Base-by-base conservation (phyloP, 306 rosid genomes). In the Corylus avellana region DNA sequence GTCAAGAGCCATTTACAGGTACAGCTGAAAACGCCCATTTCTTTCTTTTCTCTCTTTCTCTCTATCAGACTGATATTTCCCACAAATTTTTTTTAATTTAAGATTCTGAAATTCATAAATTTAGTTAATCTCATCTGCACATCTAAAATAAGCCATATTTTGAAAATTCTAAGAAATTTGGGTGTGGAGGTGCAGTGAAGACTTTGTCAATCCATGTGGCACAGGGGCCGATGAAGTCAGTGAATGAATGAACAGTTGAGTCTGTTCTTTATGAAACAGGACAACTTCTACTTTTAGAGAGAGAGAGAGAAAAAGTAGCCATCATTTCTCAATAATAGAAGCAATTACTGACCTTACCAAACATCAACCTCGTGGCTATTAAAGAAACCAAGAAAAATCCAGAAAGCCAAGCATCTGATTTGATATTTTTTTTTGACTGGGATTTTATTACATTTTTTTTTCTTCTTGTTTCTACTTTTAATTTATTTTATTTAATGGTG, bases 1-100 rank as follows among this genome's bases (percentile, higher is more conserved):
- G 98, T 94, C 9, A 94, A 94, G 89, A 94, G 98, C 78, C 98
- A 94, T 86, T 91, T 94, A 72, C 98, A 94, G 98, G 98, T 94
- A 88, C 74, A 14, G 10, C 25, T 56, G 32, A 53, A 49, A 53
- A 72, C 48, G 39, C 18, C 46, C 58, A 39, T 76, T 44, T 66
- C 18, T 18, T 8, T 71, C 70, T n/a, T 17, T 18, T 39, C 72
- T 51, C 58, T 69, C 20, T 73, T 22, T 68, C 49, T 29, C 53
- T 55, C 46, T 3, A 64, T 6, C 14, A 14, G 13, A 22, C 25
- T 22, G 25, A 22, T 22, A 22, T 22, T 22, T 22, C 25, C 25
- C 25, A 22, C 25, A 22, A 22, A 22, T 22, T 22, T 22, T 22
- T 22, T 22, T 0, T 0, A 22, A 22, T 22, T 22, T 22, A 22